Base-by-base conservation (phyloP, 225 moss, liverwort and hornwort species). In the Asterella californica region DNA sequence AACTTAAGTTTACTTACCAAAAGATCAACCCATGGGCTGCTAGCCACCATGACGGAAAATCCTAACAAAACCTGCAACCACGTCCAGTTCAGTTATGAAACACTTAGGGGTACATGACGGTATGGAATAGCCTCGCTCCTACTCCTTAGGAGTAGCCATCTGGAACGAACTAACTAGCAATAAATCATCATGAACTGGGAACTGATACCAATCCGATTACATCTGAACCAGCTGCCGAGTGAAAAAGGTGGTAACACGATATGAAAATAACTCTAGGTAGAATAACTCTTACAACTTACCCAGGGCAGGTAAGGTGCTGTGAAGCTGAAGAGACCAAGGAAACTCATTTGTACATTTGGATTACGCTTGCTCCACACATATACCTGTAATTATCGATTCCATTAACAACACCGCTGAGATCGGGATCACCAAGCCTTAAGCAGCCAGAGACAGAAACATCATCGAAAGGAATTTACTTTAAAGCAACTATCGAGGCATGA, bases 281-380 rank as follows among this genome's bases (percentile, higher is more conserved):
- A 46, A 11, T 7, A n/a, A 24, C 0, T n/a, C n/a, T 17, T 4
- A 5, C 38, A 73, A 54, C 87, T 83, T 73, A 97, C 97, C 97
- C 97, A 97, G 45, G 97, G 97, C 70, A 97, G 92, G 79, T 97
- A 97, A 21, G 97, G 97, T 79, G 97, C 97, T 34, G 94, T 97
- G 77, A 97, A 97, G 87, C 93, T 97, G 87, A 97, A 97, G 76
- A 97, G 93, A 78, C 97, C 97, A 59, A 97, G 89, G 62, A 97
- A 97, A 85, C 97, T 97, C 97, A 97, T 97, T 81, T 97, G 97
- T 61, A 97, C 97, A 78, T 93, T 91, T 74, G 94, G 97, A 86
- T 97, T 97, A 52, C 97, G 93, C 86, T 97, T 97, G 90, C 97
- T 97, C 97, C 97, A 97, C 27, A 97, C 97, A 82, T 97, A 97